Base-by-base conservation (phyloP, 164 flowering plant species). In the Dillenia turbinata region DNA sequence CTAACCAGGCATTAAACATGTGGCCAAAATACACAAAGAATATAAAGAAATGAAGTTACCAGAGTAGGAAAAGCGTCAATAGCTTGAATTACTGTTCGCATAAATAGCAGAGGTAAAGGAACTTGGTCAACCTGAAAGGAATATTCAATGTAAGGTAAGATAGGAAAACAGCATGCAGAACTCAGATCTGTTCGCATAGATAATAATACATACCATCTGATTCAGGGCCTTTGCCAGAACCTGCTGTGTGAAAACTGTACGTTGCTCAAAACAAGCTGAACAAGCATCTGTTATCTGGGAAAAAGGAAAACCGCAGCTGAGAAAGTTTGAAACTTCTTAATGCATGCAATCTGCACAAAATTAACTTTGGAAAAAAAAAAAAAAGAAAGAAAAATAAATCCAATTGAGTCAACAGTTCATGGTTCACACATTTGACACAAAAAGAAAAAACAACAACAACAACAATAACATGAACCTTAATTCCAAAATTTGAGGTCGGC, bases 61-160 rank as follows among this genome's bases (percentile, higher is more conserved):
- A 94, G 75, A 2, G 85, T 61, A 47, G 99, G 99, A 75, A 82
- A 94, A 45, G 99, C 94, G 77, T 86, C 99, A 64, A 91, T 88
- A 58, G 99, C 88, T 77, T 91, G 99, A 70, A 94, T 94, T 44
- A 94, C 96, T 8, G 99, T 91, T 76, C 99, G 86, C 99, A 91
- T 91, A 69, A 89, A 91, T 47, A 94, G 88, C 54, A 94, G 79
- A 50, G 99, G 99, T 16, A 94, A 71, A 40, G 97, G 96, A 70
- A 83, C 84, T 71, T 75, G 89, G 62, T 91, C 92, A 70, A 94
- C 99, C 99, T 94, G 84, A 46, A 63, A 80, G 46, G 13, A 71
- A 50, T 4, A 55, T 13, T 54, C 33, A 52, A n/a, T 14, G 13
- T 12, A 50, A 47, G 44, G 14, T 33, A 33, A 17, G 56, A n/a